Percentiles rank a stretch among this genome's conserved stretches.
Conservation (phyloP, 2,329 filamentous ascomycete species). For the Knufia fluminis region DNA sequence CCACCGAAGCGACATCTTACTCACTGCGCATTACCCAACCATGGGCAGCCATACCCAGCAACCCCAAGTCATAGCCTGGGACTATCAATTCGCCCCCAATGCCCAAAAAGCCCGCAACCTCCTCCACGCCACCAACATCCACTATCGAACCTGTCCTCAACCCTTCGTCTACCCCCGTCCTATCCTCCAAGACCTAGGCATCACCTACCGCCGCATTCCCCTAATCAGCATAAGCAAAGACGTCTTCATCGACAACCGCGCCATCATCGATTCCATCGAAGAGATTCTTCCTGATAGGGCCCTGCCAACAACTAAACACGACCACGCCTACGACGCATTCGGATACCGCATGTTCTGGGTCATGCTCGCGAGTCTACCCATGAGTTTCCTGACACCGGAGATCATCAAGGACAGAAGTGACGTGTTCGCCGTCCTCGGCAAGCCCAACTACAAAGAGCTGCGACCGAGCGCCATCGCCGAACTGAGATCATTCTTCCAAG, state of each 20-base stretch:
- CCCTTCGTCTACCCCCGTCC: slow-evolving; percentile 11
- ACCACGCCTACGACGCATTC: slow-evolving; percentile 13
- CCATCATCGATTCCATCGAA: slow-evolving; percentile 9
- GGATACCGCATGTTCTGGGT: slow-evolving; percentile 13
- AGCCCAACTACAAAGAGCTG: slow-evolving; percentile 5
- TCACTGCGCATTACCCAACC: too few species aligned
- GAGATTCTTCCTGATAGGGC: slow-evolving; percentile 10
- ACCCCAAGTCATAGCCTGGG: slow-evolving; percentile 6
- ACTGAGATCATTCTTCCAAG: slow-evolving; percentile 8
- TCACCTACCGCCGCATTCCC: slow-evolving; percentile 13
- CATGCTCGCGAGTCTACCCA: slow-evolving; percentile 9
- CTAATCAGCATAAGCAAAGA: slow-evolving; percentile 12
- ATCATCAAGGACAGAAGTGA: slow-evolving; percentile 10
- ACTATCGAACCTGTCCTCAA: slow-evolving; percentile 9
- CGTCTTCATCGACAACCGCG: too few species aligned
- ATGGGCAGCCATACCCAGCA: background rate
- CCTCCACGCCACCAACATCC: slow-evolving; percentile 7
- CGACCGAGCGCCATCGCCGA: slow-evolving; percentile 10
- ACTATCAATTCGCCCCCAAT: slow-evolving; percentile 14
- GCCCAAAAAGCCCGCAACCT: slow-evolving; percentile 9
- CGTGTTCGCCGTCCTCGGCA: slow-evolving; percentile 12
- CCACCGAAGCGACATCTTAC: too few species aligned
- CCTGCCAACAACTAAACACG: slow-evolving; percentile 8
- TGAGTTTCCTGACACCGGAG: slow-evolving; percentile 10
- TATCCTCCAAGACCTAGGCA: slow-evolving; percentile 9